Evolutionary conservation across 805 yeast genomes (phyloP).

Genomic region (Saturnispora saitoi): DNA sequence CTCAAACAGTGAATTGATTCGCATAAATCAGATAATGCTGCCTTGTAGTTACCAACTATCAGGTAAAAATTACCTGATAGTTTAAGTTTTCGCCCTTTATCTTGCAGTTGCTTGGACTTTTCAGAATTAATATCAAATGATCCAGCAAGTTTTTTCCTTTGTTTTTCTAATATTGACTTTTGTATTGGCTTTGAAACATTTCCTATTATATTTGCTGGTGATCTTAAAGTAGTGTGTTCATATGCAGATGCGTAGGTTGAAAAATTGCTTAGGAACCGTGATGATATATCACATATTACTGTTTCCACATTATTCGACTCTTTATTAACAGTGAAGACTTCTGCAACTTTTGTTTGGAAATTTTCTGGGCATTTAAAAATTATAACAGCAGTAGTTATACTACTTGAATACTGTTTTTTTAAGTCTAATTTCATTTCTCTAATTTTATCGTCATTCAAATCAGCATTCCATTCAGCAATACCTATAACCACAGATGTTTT

Average conservation of each 20-base stretch:
- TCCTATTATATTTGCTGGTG: constrained; percentile 52
- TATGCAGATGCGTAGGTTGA: constrained; percentile 66
- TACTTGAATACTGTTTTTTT: constrained; percentile 37
- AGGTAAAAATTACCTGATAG: constrained; percentile 68
- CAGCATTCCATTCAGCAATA: constrained; percentile 27
- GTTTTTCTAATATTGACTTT: constrained; percentile 16
- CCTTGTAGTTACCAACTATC: constrained; percentile 68
- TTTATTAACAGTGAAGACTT: constrained; percentile 16
- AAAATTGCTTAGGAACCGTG: constrained; percentile 52
- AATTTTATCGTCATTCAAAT: constrained; percentile 20
- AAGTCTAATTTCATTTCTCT: constrained; percentile 32
- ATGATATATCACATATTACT: constrained; percentile 62
- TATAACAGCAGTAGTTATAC: constrained; percentile 46
- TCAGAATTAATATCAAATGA: constrained; percentile 28
- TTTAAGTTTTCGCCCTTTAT: constrained; percentile 68
- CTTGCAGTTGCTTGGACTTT: constrained; percentile 32
- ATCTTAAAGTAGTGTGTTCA: constrained; percentile 69
- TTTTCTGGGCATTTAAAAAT: constrained; percentile 42
- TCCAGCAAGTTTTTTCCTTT: constrained; percentile 22
- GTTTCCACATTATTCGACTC: constrained; percentile 40
- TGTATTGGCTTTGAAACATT: constrained; percentile 6
- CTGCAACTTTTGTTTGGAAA: constrained; percentile 4
- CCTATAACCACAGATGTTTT: constrained; percentile 60
- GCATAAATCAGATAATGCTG: constrained; percentile 64
- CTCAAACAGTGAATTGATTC: constrained; percentile 59